These are phyloP conservation scores for Brassica carinata DNA, from an alignment of 345 rosid species.

Conservation along the genomic window DNA sequence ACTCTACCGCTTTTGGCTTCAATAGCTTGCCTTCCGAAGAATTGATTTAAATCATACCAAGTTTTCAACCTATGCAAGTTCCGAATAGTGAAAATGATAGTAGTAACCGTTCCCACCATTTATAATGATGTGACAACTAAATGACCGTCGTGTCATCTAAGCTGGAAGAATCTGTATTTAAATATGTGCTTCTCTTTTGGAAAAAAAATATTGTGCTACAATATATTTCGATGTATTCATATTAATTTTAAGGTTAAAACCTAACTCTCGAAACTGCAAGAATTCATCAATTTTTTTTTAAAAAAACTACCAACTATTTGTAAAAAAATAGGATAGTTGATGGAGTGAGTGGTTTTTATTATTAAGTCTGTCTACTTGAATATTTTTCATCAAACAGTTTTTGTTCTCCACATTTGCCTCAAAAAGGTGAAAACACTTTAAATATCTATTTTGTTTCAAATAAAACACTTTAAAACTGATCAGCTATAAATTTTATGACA, in stretches of 20 bases:
- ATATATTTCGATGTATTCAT: not conserved
- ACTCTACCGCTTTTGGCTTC: slow-evolving; percentile 18
- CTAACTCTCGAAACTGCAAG: not conserved
- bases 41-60: slow-evolving; percentile 9
- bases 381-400: too few relatives aligned
- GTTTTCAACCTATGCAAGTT: not conserved
- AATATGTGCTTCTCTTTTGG: not conserved
- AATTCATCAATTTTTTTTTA: not conserved
- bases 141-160: not conserved
- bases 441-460: too few relatives aligned
- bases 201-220: not conserved
- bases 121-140: not conserved
- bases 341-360: too few relatives aligned
- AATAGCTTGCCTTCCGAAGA: not conserved
- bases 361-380: too few relatives aligned
- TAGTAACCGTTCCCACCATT: not conserved
- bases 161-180: not conserved
- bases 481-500: not conserved
- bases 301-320: too few relatives aligned
- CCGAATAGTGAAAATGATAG: not conserved
- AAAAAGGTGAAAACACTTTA: too few relatives aligned
- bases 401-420: too few relatives aligned
- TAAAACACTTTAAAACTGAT: not conserved
- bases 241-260: not conserved
- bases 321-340: too few relatives aligned